phyloP scores from a whole-genome alignment of 352 stramenopile genomes.

The Phytophthora tentaculata region DNA sequence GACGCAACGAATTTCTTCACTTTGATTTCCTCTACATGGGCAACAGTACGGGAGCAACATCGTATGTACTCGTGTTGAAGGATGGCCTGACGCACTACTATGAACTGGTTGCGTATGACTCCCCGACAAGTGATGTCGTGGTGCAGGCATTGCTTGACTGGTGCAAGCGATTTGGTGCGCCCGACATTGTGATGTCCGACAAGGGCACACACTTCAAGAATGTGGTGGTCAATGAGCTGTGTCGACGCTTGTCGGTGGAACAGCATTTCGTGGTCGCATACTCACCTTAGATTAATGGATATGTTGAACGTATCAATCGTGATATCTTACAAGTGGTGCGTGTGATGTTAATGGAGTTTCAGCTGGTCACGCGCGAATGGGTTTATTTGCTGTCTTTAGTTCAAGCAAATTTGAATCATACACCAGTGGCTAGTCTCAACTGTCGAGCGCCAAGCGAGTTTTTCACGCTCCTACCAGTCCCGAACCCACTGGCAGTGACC shows the following conservation, averaged over 20 bases:
- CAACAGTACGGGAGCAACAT: background rate
- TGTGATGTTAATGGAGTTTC: background rate
- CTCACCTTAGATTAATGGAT: slow-evolving; percentile 9
- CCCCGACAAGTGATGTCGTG: background rate
- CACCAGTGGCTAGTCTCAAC: background rate
- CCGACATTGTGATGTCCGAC: background rate
- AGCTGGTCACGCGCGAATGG: slow-evolving; percentile 8
- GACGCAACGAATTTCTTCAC: background rate
- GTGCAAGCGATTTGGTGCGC: slow-evolving; percentile 8
- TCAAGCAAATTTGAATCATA: slow-evolving; percentile 10
- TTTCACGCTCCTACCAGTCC: background rate
- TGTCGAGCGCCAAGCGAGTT: slow-evolving; percentile 7
- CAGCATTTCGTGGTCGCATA: background rate
- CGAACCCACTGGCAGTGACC: background rate
- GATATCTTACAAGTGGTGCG: slow-evolving; percentile 4
- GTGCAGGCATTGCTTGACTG: background rate
- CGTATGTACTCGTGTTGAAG: background rate
- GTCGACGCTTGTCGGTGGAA: background rate
- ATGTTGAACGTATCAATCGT: slow-evolving; percentile 1
- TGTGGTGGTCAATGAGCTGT: background rate
- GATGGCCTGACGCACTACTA: background rate
- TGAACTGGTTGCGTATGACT: background rate
- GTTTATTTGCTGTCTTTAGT: slow-evolving; percentile 8
- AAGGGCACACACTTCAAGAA: slow-evolving; percentile 8
- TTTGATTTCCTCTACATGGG: slow-evolving; percentile 13